Conservation (phyloP, 2,329 filamentous ascomycete genomes). For the Pyrenophora tritici-repentis region DNA sequence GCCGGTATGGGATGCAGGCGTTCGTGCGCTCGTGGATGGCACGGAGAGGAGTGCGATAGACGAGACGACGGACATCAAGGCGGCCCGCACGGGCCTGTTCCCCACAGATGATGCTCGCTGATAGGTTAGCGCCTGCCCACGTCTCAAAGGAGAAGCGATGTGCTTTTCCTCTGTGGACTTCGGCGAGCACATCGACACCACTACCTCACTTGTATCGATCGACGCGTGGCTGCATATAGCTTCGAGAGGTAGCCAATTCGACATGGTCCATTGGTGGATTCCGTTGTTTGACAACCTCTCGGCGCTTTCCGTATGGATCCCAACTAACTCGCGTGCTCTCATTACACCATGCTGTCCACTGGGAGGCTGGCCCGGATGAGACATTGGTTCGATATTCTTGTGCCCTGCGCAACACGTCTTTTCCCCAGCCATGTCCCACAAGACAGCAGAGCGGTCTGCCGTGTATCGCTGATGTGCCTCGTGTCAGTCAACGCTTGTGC, state of each 20-base stretch:
- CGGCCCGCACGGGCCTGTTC: neutral
- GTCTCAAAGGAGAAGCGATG: neutral
- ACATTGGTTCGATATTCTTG: neutral
- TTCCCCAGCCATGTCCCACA: neutral
- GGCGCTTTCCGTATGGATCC: neutral
- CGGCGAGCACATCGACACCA: constrained; percentile 6
- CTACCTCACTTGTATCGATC: neutral
- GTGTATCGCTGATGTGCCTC: neutral
- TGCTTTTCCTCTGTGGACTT: constrained; percentile 10
- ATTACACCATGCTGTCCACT: neutral
- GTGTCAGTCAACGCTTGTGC: neutral
- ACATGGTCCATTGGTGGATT: no score
- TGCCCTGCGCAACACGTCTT: neutral
- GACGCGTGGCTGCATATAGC: neutral
- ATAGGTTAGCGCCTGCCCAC: neutral
- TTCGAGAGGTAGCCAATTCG: no score
- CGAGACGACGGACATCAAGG: neutral
- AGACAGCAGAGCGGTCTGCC: neutral
- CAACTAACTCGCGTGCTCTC: neutral
- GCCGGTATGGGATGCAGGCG: neutral
- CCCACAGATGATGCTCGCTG: constrained; percentile 1
- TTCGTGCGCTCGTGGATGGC: neutral
- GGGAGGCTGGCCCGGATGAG: neutral
- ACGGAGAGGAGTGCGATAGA: constrained; percentile 1
- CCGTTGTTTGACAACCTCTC: neutral